Evolutionary conservation across 1,284 basidiomycete species (phyloP), one percentile per base, ranked within the genome.

Genomic region (Ceratobasidium sp.): DNA sequence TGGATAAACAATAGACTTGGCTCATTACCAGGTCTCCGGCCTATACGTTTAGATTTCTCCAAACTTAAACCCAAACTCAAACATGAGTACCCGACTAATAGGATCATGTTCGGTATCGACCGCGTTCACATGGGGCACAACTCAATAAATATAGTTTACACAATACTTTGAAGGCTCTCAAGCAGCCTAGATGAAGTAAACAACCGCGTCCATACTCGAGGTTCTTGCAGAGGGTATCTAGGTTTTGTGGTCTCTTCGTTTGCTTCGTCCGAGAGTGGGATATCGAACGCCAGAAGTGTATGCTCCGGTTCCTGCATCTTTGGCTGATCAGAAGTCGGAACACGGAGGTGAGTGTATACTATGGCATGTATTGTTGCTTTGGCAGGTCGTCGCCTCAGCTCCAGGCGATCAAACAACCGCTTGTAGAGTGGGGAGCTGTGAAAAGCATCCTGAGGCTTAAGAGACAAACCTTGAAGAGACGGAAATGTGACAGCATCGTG

Each of bases 391-490:
- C 13, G 64, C 15, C 42, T 9, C 23, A 44, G 40, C 40, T 46
- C 44, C 42, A 46, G 18, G 15, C 49, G 40, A 23, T 67, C 64
- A 23, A 67, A 10, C 26, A 67, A 18, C 20, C 42, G 40, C 44
- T 67, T 67, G 64, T 67, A 67, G 12, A 44, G 3, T 7, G 64
- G 42, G 3, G 64, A 67, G 9, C n/a, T 49, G 15, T 40, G 64
- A 49, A 46, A 67, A n/a, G 64, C 64, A 15, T 67, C 64, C 15
- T 67, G 42, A 5, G 64, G 64, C 56, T 60, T 28, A 23, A 60
- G 18, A 4, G 56, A 28, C 26, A 60, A 60, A 6, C 56, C 56
- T 28, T 60, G 56, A 23, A 60, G 18, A 6, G 56, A 28, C 2
- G 56, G 56, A 18, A 60, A 60, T 7, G 56, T 60, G 26, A 60